phyloP scores from a whole-genome alignment of 345 rosid species.

The Citrus reticulata region DNA sequence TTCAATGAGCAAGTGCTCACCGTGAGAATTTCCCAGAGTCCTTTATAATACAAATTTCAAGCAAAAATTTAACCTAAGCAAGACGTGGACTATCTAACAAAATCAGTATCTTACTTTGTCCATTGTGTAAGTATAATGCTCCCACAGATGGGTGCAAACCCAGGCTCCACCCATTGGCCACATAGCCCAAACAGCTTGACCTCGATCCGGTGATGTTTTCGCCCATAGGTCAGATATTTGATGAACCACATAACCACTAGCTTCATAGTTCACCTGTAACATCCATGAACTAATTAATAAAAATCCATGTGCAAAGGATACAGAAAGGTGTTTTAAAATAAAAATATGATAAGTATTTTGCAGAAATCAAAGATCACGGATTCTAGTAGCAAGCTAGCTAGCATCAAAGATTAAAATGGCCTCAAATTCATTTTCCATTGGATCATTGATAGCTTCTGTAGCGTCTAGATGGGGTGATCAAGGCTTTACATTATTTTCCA shows the following conservation, averaged over 20 bases:
- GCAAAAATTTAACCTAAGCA: neutral
- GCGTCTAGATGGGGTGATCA: neutral
- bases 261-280: conserved; percentile 78
- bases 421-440: neutral
- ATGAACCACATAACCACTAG: conserved; percentile 89
- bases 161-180: conserved; percentile 99
- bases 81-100: neutral
- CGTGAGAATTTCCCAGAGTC: neutral
- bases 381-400: neutral
- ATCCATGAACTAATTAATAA: neutral
- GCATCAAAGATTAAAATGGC: neutral
- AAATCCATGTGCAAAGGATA: neutral
- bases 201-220: conserved; percentile 73
- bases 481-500: neutral
- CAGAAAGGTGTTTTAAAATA: neutral
- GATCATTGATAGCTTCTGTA: neutral
- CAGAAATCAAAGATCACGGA: neutral
- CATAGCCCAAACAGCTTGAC: conserved; percentile 76
- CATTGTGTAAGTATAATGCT: conserved; percentile 76
- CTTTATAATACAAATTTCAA: neutral
- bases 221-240: conserved; percentile 93
- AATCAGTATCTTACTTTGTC: conserved; percentile 60
- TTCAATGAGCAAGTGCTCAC: neutral
- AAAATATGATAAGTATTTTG: neutral
- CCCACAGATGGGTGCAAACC: conserved; percentile 97